phyloP scores from a whole-genome alignment of 768 basidiomycete genomes.

The Termitomyces eurrhizus region DNA sequence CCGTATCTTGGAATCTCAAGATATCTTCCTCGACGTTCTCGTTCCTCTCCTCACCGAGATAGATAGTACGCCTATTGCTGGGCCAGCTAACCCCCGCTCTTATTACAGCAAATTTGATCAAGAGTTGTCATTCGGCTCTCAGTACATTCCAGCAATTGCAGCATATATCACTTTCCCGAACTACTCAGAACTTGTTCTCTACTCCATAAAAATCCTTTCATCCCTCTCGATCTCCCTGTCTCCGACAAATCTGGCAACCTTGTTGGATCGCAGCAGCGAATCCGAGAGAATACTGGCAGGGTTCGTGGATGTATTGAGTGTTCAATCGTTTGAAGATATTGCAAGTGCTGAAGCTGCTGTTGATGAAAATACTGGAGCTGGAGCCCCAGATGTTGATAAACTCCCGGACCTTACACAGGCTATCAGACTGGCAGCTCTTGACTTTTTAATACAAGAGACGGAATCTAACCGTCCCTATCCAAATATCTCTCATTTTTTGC shows the following conservation, averaged over 20 bases:
- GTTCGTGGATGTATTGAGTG: slow-evolving; percentile 62
- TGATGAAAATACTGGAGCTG: slow-evolving; percentile 69
- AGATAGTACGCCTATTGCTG: slow-evolving; percentile 50
- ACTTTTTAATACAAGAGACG: slow-evolving; percentile 79
- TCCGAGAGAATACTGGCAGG: slow-evolving; percentile 84
- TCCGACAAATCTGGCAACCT: slow-evolving; percentile 69
- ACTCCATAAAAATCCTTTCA: slow-evolving; percentile 75
- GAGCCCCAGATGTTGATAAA: slow-evolving; percentile 55
- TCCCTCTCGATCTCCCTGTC: slow-evolving; percentile 62
- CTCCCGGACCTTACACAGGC: slow-evolving; percentile 54
- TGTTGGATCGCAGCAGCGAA: slow-evolving; percentile 77
- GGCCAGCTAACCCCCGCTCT: slow-evolving; percentile 56
- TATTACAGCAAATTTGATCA: slow-evolving; percentile 75
- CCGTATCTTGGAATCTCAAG: slow-evolving; percentile 81
- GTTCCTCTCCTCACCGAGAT: slow-evolving; percentile 72
- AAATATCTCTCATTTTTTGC: slow-evolving; percentile 83
- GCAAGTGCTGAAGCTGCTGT: slow-evolving; percentile 54
- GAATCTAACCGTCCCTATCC: slow-evolving; percentile 59
- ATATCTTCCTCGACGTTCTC: slow-evolving; percentile 85
- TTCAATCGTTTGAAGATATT: slow-evolving; percentile 60
- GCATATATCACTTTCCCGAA: slow-evolving; percentile 71
- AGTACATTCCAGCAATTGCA: slow-evolving; percentile 77
- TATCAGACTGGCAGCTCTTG: slow-evolving; percentile 72
- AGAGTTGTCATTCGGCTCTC: slow-evolving; percentile 62
- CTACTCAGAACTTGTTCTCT: slow-evolving; percentile 68